Evolutionary conservation across 768 basidiomycete species (phyloP).

Genomic region (Trametes elegans): DNA sequence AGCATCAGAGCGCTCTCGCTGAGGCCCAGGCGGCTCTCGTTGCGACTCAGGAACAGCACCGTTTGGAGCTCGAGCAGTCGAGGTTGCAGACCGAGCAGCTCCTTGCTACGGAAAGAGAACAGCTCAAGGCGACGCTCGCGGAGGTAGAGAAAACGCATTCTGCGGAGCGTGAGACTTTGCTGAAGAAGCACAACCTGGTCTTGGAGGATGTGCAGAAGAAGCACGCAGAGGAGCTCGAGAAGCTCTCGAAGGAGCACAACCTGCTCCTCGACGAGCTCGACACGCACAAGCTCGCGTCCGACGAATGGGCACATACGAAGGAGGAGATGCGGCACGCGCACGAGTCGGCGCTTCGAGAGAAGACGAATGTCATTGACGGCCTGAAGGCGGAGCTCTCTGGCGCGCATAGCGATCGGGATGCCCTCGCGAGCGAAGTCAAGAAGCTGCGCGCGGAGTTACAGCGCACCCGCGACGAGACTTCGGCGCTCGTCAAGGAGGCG

Average conservation of each 20-base stretch:
- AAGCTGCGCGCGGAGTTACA: slow-evolving; percentile 59
- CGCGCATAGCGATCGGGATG: slow-evolving; percentile 38
- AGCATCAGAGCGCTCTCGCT: slow-evolving; percentile 42
- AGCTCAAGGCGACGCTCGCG: slow-evolving; percentile 37
- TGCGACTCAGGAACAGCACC: slow-evolving; percentile 31
- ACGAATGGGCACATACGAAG: slow-evolving; percentile 39
- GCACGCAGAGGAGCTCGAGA: slow-evolving; percentile 34
- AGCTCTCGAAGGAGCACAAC: slow-evolving; percentile 36
- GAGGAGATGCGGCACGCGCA: slow-evolving; percentile 32
- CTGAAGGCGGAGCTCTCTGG: slow-evolving; percentile 51
- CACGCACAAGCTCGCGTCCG: slow-evolving; percentile 44
- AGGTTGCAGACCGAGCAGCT: slow-evolving; percentile 32
- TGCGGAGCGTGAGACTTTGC: slow-evolving; percentile 43
- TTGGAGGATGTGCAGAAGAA: slow-evolving; percentile 19
- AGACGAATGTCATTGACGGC: slow-evolving; percentile 42
- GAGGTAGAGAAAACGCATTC: slow-evolving; percentile 49
- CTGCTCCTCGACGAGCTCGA: slow-evolving; percentile 52
- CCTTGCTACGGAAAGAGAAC: slow-evolving; percentile 47
- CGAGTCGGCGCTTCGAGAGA: slow-evolving; percentile 48
- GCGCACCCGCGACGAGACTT: slow-evolving; percentile 55
- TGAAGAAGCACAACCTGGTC: slow-evolving; percentile 34
- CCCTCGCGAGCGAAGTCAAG: slow-evolving; percentile 42
- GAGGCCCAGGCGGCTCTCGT: slow-evolving; percentile 29
- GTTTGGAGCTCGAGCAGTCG: slow-evolving; percentile 33
- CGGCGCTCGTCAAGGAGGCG: slow-evolving; percentile 64